These are phyloP conservation scores for Podaxis pistillaris DNA, from an alignment of 768 basidiomycete species.

Conservation along the genomic window DNA sequence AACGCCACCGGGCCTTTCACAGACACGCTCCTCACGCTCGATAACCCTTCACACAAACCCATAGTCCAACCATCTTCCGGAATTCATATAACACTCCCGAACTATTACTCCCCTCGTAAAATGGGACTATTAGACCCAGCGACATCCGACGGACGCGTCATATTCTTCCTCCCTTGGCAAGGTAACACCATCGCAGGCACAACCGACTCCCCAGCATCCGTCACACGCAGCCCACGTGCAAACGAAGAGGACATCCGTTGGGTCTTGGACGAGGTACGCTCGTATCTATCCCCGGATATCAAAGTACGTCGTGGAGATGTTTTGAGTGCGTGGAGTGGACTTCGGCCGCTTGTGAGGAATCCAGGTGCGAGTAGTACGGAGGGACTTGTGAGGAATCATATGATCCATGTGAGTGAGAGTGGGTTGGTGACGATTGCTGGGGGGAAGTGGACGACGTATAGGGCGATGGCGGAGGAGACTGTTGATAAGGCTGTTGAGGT, in stretches of 20 bases:
- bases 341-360: conserved; percentile 87
- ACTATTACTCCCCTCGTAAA: conserved; percentile 91
- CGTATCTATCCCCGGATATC: conserved; percentile 90
- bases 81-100: conserved; percentile 94
- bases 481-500: conserved; percentile 83
- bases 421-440: conserved; percentile 84
- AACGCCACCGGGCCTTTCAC: conserved; percentile 97
- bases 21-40: conserved; percentile 81
- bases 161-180: conserved; percentile 99
- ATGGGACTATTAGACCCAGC: conserved; percentile 97
- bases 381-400: conserved; percentile 88
- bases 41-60: conserved; percentile 71
- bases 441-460: conserved; percentile 99
- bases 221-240: conserved; percentile 74
- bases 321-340: conserved; percentile 90
- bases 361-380: conserved; percentile 69
- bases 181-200: conserved; percentile 97
- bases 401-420: conserved; percentile 78
- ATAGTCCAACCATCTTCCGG: conserved; percentile 94
- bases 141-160: conserved; percentile 94
- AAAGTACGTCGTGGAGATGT: conserved; percentile 94
- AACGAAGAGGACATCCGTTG: conserved; percentile 94
- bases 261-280: conserved; percentile 91
- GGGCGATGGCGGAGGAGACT: conserved; percentile 94
- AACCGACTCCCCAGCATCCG: conserved; percentile 79